phyloP scores from a whole-genome alignment of 2,329 filamentous ascomycete species.

The Calonectria ilicicola region DNA sequence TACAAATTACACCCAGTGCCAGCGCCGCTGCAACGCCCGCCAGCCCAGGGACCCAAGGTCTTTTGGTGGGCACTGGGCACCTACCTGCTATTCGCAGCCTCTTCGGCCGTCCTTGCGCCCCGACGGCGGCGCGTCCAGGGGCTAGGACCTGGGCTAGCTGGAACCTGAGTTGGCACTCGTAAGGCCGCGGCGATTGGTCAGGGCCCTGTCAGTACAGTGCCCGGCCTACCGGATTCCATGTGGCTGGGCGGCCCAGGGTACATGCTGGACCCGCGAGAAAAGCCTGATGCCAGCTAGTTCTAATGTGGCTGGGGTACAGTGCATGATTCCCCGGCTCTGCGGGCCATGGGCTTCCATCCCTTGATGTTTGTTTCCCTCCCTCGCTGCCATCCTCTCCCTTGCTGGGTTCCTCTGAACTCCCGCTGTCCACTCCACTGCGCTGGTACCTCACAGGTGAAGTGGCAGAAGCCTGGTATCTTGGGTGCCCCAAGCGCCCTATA shows the following conservation, averaged over 20 bases:
- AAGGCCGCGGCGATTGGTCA: conserved; percentile 36
- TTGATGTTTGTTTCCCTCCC: conserved; percentile 8
- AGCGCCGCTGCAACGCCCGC: conserved; percentile 1
- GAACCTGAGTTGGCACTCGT: not conserved
- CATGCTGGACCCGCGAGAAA: conserved; percentile 32
- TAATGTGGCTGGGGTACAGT: conserved; percentile 41
- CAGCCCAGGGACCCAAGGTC: conserved; percentile 3
- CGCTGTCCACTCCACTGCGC: not conserved
- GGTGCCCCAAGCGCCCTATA: conserved; percentile 12
- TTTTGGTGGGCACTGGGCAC: conserved; percentile 3
- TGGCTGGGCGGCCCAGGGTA: conserved; percentile 34
- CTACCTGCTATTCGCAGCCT: conserved; percentile 9
- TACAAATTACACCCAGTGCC: conserved; percentile 7
- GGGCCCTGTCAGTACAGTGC: conserved; percentile 39
- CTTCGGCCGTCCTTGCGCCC: conserved; percentile 1
- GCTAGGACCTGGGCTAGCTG: conserved; percentile 1
- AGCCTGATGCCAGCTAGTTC: conserved; percentile 31
- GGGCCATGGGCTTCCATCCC: conserved; percentile 7
- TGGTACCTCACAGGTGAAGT: conserved; percentile 3
- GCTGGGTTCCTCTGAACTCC: conserved; percentile 5
- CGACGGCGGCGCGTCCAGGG: conserved; percentile 3
- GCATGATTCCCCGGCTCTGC: conserved; percentile 15
- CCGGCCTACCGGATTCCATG: conserved; percentile 30
- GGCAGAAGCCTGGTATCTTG: not conserved
- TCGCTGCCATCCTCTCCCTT: conserved; percentile 3